phyloP scores from a whole-genome alignment of 2,329 filamentous ascomycete species.

The Didymella arachidicola region DNA sequence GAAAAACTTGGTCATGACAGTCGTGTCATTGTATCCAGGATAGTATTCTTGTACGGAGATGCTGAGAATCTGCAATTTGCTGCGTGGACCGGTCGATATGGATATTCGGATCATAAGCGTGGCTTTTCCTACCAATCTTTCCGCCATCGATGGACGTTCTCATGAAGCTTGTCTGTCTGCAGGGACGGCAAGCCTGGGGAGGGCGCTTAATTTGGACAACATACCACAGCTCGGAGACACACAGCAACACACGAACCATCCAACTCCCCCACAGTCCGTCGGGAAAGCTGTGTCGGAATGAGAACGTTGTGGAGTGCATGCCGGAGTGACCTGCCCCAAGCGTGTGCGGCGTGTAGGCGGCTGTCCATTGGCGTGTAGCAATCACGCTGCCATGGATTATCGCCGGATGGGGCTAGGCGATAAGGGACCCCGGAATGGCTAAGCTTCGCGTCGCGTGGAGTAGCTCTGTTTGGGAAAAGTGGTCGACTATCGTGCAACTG shows the following conservation, averaged over 20 bases:
- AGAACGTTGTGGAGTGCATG: background rate
- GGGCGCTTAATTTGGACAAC: background rate
- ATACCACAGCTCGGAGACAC: background rate
- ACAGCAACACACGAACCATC: background rate
- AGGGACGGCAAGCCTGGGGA: no score
- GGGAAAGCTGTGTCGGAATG: slow-evolving; percentile 8
- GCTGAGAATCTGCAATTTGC: no score
- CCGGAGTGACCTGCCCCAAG: slow-evolving; percentile 7
- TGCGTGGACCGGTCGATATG: no score
- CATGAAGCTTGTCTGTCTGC: no score
- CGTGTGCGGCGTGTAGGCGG: slow-evolving; percentile 17
- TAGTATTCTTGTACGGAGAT: no score
- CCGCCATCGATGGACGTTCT: no score
- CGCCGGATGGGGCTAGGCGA: slow-evolving; percentile 9
- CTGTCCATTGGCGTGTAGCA: slow-evolving; percentile 4
- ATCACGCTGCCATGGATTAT: slow-evolving; percentile 2
- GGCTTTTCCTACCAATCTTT: no score
- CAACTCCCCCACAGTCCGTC: slow-evolving; percentile 3
- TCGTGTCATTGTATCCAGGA: no score
- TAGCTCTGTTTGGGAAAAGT: slow-evolving; percentile 18
- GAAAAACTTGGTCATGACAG: no score
- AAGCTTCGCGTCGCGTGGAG: slow-evolving; percentile 22
- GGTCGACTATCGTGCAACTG: background rate
- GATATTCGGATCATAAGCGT: no score
- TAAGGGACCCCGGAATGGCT: slow-evolving; percentile 12